A percentile compares a stretch with the other conserved stretches of the same genome.
Conservation (phyloP, 108 stramenopile genomes). For the Phaeodactylum tricornutum region DNA sequence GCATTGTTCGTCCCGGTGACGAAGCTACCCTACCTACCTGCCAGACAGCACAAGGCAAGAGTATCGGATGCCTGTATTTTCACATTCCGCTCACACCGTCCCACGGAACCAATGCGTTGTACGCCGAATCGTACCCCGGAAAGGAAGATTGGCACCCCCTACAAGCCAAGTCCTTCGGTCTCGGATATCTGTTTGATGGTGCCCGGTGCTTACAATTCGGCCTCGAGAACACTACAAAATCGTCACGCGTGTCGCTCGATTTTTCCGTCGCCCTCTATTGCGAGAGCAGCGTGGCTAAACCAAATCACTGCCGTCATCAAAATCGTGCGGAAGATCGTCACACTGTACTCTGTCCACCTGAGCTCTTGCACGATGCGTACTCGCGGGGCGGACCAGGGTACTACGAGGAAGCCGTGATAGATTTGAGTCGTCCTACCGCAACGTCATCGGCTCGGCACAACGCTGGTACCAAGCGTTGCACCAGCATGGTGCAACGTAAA, state of each 20-base stretch:
- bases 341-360: slow-evolving; percentile 21
- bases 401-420: slow-evolving; percentile 60
- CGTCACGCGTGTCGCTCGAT: slow-evolving; percentile 57
- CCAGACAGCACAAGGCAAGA: slow-evolving; percentile 47
- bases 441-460: too few relatives aligned
- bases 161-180: slow-evolving; percentile 35
- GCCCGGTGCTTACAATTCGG: slow-evolving; percentile 60
- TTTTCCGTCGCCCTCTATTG: slow-evolving; percentile 20
- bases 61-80: slow-evolving; percentile 50
- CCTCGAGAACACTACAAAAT: slow-evolving; percentile 52
- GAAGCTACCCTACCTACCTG: slow-evolving; percentile 52
- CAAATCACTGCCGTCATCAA: not conserved
- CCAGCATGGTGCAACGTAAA: too few relatives aligned
- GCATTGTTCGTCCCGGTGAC: slow-evolving; percentile 51
- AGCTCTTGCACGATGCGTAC: slow-evolving; percentile 38
- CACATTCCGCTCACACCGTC: slow-evolving; percentile 60
- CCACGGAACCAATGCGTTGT: slow-evolving; percentile 52
- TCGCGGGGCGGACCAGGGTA: slow-evolving; percentile 34
- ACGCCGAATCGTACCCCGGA: slow-evolving; percentile 56
- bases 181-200: slow-evolving; percentile 65
- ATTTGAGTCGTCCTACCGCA: slow-evolving; percentile 21
- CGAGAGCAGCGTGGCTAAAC: not conserved
- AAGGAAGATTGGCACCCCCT: slow-evolving; percentile 67
- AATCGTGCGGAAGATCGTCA: slow-evolving; percentile 1
- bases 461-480: too few relatives aligned